A percentile compares a stretch with the other conserved stretches of the same genome.
phyloP scores from a whole-genome alignment of 768 basidiomycete species.

The Antrodiella citrinella region DNA sequence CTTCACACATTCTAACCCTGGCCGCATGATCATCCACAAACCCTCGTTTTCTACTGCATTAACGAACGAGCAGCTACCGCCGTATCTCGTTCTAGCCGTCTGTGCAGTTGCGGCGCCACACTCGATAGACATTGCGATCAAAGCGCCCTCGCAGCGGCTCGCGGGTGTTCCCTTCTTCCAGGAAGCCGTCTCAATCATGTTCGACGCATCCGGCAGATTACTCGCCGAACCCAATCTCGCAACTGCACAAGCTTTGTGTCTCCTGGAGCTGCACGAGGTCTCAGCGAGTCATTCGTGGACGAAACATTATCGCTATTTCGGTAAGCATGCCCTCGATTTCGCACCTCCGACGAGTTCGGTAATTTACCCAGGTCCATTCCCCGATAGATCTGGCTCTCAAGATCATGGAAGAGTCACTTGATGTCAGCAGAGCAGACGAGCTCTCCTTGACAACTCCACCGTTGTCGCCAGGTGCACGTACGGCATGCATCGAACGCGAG shows the following conservation, averaged over 20 bases:
- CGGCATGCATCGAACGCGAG: slow-evolving; percentile 58
- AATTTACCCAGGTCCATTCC: not conserved
- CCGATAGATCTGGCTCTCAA: slow-evolving; percentile 51
- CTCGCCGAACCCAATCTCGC: slow-evolving; percentile 56
- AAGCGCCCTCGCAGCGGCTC: slow-evolving; percentile 35
- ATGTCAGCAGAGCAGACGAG: slow-evolving; percentile 55
- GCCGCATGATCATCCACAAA: slow-evolving; percentile 69
- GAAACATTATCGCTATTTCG: slow-evolving; percentile 34
- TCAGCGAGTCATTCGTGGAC: slow-evolving; percentile 24
- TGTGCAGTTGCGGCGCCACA: slow-evolving; percentile 75
- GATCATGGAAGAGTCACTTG: slow-evolving; percentile 60
- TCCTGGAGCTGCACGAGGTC: slow-evolving; percentile 57
- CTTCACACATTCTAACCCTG: slow-evolving; percentile 76
- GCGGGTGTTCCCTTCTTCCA: slow-evolving; percentile 36
- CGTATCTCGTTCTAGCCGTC: slow-evolving; percentile 63
- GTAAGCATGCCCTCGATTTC: slow-evolving; percentile 21
- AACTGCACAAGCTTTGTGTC: slow-evolving; percentile 68
- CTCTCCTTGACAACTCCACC: slow-evolving; percentile 51
- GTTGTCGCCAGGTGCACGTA: slow-evolving; percentile 50
- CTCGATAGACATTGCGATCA: slow-evolving; percentile 57
- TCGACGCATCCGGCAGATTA: slow-evolving; percentile 58
- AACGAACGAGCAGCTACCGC: slow-evolving; percentile 57
- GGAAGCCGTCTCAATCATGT: slow-evolving; percentile 61
- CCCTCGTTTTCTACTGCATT: slow-evolving; percentile 66
- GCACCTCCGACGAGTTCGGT: not conserved